These are phyloP conservation scores for Gautieria morchelliformis DNA, from an alignment of 768 basidiomycete genomes.

Conservation along the genomic window DNA sequence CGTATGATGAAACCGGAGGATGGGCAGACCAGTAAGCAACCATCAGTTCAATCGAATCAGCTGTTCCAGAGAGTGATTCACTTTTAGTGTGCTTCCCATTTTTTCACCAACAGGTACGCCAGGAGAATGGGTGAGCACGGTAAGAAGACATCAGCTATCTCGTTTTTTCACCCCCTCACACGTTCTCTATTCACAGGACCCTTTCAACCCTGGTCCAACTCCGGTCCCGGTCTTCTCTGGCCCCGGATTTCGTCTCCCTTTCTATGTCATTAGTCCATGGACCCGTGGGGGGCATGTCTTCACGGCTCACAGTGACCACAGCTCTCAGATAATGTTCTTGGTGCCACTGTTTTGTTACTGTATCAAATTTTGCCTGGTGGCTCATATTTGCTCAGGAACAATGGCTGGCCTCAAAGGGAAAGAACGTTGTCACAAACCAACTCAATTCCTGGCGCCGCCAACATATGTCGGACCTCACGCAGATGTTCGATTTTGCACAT, in stretches of 20 bases:
- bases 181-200: background rate
- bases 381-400: slow-evolving; percentile 6
- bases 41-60: background rate
- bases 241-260: slow-evolving; percentile 13
- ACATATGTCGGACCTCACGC: slow-evolving; percentile 12
- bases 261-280: slow-evolving; percentile 10
- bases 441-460: slow-evolving; percentile 10
- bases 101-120: slow-evolving; percentile 6
- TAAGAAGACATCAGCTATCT: background rate
- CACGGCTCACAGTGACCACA: slow-evolving; percentile 11
- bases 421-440: slow-evolving; percentile 6
- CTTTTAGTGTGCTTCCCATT: slow-evolving; percentile 2
- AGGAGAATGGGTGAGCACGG: slow-evolving; percentile 9
- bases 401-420: slow-evolving; percentile 11
- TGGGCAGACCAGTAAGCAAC: slow-evolving; percentile 7
- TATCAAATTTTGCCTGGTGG: too few relatives aligned
- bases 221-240: slow-evolving; percentile 3
- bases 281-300: slow-evolving; percentile 12
- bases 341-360: background rate
- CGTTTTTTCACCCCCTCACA: background rate
- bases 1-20: slow-evolving; percentile 13
- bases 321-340: slow-evolving; percentile 6
- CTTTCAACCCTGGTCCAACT: slow-evolving; percentile 2
- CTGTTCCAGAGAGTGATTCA: background rate
- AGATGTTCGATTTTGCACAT: slow-evolving; percentile 12